A percentile compares a stretch with the other conserved stretches of the same genome.
Conservation (phyloP, 805 yeast genomes). For the Lipomyces mesembrius region DNA sequence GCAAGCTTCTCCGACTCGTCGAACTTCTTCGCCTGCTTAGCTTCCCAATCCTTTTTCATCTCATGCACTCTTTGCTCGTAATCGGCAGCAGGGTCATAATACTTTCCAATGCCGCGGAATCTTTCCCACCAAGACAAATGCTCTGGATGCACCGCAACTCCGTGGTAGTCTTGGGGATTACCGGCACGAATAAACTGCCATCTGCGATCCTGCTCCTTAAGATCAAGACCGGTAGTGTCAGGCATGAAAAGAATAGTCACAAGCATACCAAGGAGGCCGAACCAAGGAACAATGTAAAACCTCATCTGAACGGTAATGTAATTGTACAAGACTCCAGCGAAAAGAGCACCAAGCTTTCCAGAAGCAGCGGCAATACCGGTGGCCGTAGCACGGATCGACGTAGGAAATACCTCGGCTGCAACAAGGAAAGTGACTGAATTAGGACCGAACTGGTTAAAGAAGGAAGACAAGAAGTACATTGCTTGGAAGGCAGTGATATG, state of each 20-base stretch:
- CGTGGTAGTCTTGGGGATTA: conserved; percentile 48
- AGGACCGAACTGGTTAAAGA: conserved; percentile 70
- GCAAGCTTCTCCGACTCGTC: conserved; percentile 12
- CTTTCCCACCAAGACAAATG: conserved; percentile 48
- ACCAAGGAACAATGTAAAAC: conserved; percentile 50
- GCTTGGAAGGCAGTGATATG: conserved; percentile 52
- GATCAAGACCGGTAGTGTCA: conserved; percentile 48
- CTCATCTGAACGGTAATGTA: conserved; percentile 45
- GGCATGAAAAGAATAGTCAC: conserved; percentile 46
- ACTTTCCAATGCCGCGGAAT: conserved; percentile 44
- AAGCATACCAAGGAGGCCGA: conserved; percentile 48
- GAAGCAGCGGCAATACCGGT: conserved; percentile 69
- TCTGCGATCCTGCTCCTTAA: conserved; percentile 48
- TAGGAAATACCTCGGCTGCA: conserved; percentile 71
- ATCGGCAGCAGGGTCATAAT: conserved; percentile 48
- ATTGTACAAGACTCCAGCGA: conserved; percentile 45
- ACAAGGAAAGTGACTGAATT: conserved; percentile 66
- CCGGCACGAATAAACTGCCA: conserved; percentile 47
- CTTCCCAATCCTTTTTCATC: conserved; percentile 48
- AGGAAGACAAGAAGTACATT: conserved; percentile 62
- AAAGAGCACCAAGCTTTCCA: conserved; percentile 51
- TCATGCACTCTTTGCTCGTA: conserved; percentile 48
- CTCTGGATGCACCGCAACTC: conserved; percentile 47
- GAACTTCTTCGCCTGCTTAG: conserved; percentile 43
- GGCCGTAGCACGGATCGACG: conserved; percentile 67